Percentiles rank a stretch among this genome's conserved stretches.
These are phyloP conservation scores for Hypomyces rosellus DNA, from an alignment of 2,329 filamentous ascomycete species.

Conservation along the genomic window DNA sequence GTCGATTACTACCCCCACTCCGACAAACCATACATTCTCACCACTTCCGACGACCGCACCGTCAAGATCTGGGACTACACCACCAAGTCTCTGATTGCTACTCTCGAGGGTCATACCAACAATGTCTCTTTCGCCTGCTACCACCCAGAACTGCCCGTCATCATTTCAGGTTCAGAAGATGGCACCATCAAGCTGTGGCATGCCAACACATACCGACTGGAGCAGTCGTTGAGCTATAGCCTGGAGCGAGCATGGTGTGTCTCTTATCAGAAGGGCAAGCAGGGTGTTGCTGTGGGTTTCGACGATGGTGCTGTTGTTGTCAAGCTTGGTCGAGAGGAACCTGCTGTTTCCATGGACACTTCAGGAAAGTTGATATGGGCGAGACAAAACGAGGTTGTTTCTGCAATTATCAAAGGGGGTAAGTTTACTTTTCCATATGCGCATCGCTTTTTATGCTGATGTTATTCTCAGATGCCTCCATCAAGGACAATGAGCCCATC, in stretches of 20 bases:
- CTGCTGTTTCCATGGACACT: constrained; percentile 93
- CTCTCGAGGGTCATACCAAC: constrained; percentile 91
- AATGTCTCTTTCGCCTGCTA: constrained; percentile 98
- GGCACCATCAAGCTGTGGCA: constrained; percentile 98
- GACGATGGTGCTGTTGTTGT: constrained; percentile 97
- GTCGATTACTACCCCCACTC: constrained; percentile 81
- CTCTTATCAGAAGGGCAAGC: constrained; percentile 87
- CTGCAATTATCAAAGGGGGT: constrained; percentile 85
- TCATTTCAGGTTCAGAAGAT: constrained; percentile 96
- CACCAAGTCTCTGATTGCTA: constrained; percentile 93
- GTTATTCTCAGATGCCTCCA: constrained; percentile 51
- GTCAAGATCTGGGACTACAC: constrained; percentile 99
- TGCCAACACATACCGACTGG: constrained; percentile 91
- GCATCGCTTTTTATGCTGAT: constrained; percentile 21
- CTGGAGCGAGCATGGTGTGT: constrained; percentile 97
- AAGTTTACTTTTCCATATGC: constrained; percentile 20
- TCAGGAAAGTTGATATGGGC: constrained; percentile 97
- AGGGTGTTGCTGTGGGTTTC: constrained; percentile 91
- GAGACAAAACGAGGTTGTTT: constrained; percentile 89
- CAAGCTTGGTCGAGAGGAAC: constrained; percentile 95
- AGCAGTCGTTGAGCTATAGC: constrained; percentile 94
- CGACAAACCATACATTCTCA: constrained; percentile 82
- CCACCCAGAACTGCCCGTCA: constrained; percentile 92
- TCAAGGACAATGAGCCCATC: constrained; percentile 87
- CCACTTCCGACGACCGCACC: constrained; percentile 91